Conservation (phyloP, 1,284 basidiomycete genomes). For the Ceratobasidium sp. region DNA sequence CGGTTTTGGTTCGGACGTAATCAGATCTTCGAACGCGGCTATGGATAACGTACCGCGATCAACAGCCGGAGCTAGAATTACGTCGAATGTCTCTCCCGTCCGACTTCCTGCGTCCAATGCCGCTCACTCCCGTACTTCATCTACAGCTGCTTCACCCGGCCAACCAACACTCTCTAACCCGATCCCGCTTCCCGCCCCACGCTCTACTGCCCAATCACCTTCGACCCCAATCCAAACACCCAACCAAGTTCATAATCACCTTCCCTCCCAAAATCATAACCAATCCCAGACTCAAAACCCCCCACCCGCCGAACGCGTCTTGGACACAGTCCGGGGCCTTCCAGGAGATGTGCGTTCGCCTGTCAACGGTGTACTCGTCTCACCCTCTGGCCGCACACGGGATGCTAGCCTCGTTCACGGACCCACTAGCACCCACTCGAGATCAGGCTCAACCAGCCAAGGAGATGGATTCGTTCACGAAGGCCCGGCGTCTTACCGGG, state of each 20-base stretch:
- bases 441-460: too few relatives aligned
- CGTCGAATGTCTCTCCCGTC: background rate
- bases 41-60: constrained; percentile 6
- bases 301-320: background rate
- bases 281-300: background rate
- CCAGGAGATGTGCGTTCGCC: background rate
- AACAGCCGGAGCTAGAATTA: background rate
- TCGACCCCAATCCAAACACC: background rate
- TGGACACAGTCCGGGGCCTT: background rate
- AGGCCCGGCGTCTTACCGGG: constrained; percentile 12
- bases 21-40: background rate
- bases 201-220: background rate
- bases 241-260: background rate
- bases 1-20: constrained; percentile 2
- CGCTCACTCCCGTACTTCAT: background rate
- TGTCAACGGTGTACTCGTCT: constrained; percentile 4
- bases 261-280: background rate
- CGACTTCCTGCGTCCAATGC: background rate
- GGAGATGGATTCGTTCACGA: constrained; percentile 18
- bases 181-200: background rate
- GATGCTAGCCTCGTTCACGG: background rate
- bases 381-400: constrained; percentile 19
- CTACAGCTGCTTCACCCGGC: background rate
- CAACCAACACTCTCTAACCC: constrained; percentile 8
- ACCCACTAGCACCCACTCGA: background rate